phyloP scores from a whole-genome alignment of 1,284 basidiomycete genomes.

The Puccinia sorghi region DNA sequence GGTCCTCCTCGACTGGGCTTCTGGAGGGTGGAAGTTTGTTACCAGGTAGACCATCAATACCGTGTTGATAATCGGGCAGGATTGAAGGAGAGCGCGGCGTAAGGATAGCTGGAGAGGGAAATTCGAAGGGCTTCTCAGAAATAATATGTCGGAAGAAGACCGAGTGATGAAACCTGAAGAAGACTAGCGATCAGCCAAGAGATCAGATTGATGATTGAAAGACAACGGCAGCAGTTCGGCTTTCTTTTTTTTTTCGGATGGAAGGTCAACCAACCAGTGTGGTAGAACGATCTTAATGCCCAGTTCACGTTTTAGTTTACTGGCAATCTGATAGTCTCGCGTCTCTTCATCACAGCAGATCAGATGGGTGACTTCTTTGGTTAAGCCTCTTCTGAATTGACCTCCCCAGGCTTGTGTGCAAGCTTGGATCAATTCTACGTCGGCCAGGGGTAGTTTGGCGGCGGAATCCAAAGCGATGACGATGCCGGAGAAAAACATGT shows the following conservation, averaged over 20 bases:
- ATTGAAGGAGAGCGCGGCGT: background rate
- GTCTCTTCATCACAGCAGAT: constrained; percentile 10
- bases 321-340: constrained; percentile 10
- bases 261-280: constrained; percentile 35
- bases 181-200: constrained; percentile 15
- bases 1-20: background rate
- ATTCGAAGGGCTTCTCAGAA: constrained; percentile 43
- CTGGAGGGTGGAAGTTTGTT: constrained; percentile 13
- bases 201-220: background rate
- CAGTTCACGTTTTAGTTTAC: constrained; percentile 1
- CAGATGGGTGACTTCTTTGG: constrained; percentile 31
- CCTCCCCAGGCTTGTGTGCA: constrained; percentile 22
- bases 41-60: constrained; percentile 8
- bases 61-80: constrained; percentile 9
- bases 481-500: constrained; percentile 35
- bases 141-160: constrained; percentile 17
- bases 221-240: background rate
- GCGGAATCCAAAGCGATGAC: constrained; percentile 24
- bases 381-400: constrained; percentile 22
- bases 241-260: background rate
- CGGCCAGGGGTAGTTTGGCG: constrained; percentile 9
- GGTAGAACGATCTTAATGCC: constrained; percentile 38
- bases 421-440: constrained; percentile 39
- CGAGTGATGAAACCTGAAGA: constrained; percentile 29
- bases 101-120: constrained; percentile 36